These are phyloP conservation scores for Vanderwaltozyma polyspora DNA, from an alignment of 805 yeast genomes.

Conservation along the genomic window DNA sequence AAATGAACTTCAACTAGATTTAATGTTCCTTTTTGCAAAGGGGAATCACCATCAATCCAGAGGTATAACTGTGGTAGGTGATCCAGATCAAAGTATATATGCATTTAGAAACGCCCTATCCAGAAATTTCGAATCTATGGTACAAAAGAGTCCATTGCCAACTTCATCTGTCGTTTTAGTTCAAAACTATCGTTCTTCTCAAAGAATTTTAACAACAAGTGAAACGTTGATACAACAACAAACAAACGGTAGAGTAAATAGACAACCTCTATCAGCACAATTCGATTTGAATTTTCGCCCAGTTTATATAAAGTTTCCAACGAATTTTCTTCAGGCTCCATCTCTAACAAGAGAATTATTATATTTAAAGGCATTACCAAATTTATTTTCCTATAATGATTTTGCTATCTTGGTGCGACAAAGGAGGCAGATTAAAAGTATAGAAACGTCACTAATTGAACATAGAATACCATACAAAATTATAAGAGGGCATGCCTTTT, in stretches of 20 bases:
- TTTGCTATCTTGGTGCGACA: slow-evolving; percentile 65
- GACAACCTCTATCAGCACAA: slow-evolving; percentile 40
- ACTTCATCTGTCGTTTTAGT: slow-evolving; percentile 35
- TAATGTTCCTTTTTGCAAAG: slow-evolving; percentile 44
- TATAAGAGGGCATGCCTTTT: slow-evolving; percentile 65
- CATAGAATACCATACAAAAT: slow-evolving; percentile 52
- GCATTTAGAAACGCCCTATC: slow-evolving; percentile 75
- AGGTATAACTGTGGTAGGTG: slow-evolving; percentile 84
- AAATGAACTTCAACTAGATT: slow-evolving; percentile 58
- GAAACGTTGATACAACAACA: slow-evolving; percentile 57
- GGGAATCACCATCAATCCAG: slow-evolving; percentile 31
- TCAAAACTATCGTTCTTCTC: slow-evolving; percentile 75
- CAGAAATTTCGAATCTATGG: slow-evolving; percentile 52
- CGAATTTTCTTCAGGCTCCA: slow-evolving; percentile 44
- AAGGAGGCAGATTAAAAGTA: slow-evolving; percentile 43
- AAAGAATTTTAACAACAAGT: slow-evolving; percentile 51
- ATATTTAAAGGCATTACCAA: slow-evolving; percentile 35
- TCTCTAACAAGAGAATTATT: slow-evolving; percentile 47
- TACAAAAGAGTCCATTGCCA: slow-evolving; percentile 26
- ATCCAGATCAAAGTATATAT: slow-evolving; percentile 92
- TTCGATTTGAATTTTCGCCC: slow-evolving; percentile 35
- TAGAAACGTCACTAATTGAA: slow-evolving; percentile 53
- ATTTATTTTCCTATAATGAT: slow-evolving; percentile 41
- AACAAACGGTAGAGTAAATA: slow-evolving; percentile 24
- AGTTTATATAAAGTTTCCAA: slow-evolving; percentile 30